phyloP scores from a whole-genome alignment of 2,329 filamentous ascomycete species.

The Trichoderma afroharzianum region DNA sequence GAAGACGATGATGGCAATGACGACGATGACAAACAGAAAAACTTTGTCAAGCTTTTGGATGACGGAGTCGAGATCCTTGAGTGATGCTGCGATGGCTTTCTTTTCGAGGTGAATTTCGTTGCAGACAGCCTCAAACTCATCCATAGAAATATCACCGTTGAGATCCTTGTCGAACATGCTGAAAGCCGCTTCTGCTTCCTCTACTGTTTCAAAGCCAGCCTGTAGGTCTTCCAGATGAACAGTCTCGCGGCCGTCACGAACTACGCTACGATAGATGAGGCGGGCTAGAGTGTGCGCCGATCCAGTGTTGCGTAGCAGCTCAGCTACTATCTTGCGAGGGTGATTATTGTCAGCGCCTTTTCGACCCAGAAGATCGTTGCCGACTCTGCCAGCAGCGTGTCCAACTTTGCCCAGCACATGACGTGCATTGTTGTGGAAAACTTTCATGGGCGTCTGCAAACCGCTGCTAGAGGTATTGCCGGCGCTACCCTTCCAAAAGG shows the following conservation, averaged over 20 bases:
- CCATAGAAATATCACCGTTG: constrained; percentile 94
- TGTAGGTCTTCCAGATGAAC: constrained; percentile 75
- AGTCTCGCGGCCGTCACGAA: constrained; percentile 69
- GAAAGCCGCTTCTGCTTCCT: constrained; percentile 87
- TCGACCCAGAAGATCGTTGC: constrained; percentile 86
- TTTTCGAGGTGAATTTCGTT: constrained; percentile 93
- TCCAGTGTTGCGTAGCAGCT: constrained; percentile 67
- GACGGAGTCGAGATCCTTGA: constrained; percentile 93
- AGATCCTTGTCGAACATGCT: constrained; percentile 93
- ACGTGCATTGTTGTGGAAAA: constrained; percentile 71
- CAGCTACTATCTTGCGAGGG: constrained; percentile 77
- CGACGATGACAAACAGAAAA: constrained; percentile 78
- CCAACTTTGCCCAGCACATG: constrained; percentile 76
- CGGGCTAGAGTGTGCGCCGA: constrained; percentile 83
- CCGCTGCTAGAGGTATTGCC: constrained; percentile 50
- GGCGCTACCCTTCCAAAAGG: constrained; percentile 43
- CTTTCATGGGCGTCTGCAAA: constrained; percentile 67
- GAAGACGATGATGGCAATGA: constrained; percentile 82
- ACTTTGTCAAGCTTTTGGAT: constrained; percentile 86
- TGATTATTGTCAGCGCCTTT: constrained; percentile 64
- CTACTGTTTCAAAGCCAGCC: constrained; percentile 72
- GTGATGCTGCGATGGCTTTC: constrained; percentile 88
- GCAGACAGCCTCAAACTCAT: constrained; percentile 88
- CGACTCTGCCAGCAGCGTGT: constrained; percentile 79
- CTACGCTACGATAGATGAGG: constrained; percentile 82